Conservation (phyloP, 495 filamentous ascomycete genomes). For the Rhypophila decipiens region DNA sequence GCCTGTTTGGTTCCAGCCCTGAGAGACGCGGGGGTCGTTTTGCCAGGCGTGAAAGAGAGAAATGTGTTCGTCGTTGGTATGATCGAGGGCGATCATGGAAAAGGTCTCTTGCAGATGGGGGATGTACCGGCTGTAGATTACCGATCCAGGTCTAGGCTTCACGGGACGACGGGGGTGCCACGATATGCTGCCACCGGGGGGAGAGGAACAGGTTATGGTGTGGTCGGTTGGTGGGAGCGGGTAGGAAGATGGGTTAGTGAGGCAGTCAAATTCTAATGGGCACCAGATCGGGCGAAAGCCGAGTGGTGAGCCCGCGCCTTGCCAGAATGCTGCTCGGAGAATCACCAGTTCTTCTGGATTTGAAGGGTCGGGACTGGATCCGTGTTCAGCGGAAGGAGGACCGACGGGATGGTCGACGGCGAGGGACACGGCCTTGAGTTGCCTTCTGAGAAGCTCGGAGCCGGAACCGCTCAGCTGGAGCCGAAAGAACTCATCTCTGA, state of each 20-base stretch:
- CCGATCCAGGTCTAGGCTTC: constrained; percentile 55
- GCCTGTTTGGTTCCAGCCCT: constrained; percentile 63
- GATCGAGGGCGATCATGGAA: constrained; percentile 57
- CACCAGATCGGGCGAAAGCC: constrained; percentile 58
- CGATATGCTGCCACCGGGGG: constrained; percentile 18
- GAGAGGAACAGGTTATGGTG: constrained; percentile 43
- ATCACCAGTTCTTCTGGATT: constrained; percentile 30
- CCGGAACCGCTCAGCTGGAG: constrained; percentile 38
- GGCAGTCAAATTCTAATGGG: constrained; percentile 29
- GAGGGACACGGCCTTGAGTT: constrained; percentile 49
- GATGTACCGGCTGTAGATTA: constrained; percentile 63
- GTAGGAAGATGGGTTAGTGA: constrained; percentile 39
- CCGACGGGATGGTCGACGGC: constrained; percentile 45
- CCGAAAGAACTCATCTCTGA: constrained; percentile 48
- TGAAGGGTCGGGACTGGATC: constrained; percentile 4
- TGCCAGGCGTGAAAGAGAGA: constrained; percentile 61
- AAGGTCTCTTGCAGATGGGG: constrained; percentile 61
- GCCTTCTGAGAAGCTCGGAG: constrained; percentile 33
- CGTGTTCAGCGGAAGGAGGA: constrained; percentile 3
- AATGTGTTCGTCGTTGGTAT: constrained; percentile 46
- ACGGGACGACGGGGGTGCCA: constrained; percentile 55
- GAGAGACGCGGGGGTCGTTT: constrained; percentile 63
- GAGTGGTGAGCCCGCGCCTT: constrained; percentile 59
- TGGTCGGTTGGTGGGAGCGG: constrained; percentile 50
- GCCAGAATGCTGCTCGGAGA: constrained; percentile 56